These are phyloP conservation scores for Haplosporangium sp. DNA, from an alignment of 371 early-diverging fungal species.

Conservation along the genomic window DNA sequence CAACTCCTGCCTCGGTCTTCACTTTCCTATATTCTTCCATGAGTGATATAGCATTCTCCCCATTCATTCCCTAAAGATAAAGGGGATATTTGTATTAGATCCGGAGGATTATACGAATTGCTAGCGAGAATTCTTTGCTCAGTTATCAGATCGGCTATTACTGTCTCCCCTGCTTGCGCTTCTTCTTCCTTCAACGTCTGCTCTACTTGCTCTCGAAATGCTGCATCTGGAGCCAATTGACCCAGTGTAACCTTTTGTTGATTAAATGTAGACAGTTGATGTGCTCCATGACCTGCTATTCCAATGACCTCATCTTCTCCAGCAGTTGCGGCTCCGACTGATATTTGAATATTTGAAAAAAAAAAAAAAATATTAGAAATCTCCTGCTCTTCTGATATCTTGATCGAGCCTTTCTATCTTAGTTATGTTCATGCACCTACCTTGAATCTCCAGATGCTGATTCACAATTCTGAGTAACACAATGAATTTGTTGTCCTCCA, in stretches of 20 bases:
- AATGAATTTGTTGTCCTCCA: slow-evolving; percentile 92
- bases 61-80: slow-evolving; percentile 26
- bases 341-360: slow-evolving; percentile 1
- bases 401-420: not conserved
- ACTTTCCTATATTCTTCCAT: slow-evolving; percentile 62
- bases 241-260: slow-evolving; percentile 78
- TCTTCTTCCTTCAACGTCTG: slow-evolving; percentile 59
- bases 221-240: slow-evolving; percentile 65
- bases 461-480: slow-evolving; percentile 94
- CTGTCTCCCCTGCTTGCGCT: slow-evolving; percentile 12
- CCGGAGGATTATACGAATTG: not conserved
- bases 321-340: slow-evolving; percentile 45
- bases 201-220: slow-evolving; percentile 59
- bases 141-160: slow-evolving; percentile 1
- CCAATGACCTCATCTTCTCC: slow-evolving; percentile 76
- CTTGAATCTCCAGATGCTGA: slow-evolving; percentile 92
- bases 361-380: not conserved
- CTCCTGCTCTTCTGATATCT: not conserved
- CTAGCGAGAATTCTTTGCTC: not conserved
- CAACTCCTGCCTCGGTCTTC: slow-evolving; percentile 59
- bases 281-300: slow-evolving; percentile 80
- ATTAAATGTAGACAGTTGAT: slow-evolving; percentile 87
- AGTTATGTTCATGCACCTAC: slow-evolving; percentile 23
- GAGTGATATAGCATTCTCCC: slow-evolving; percentile 35
- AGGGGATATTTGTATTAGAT: not conserved